A percentile compares a stretch with the other conserved stretches of the same genome.
Evolutionary conservation across 2,329 filamentous ascomycete genomes (phyloP).

Genomic region (Cladosporium sp.): DNA sequence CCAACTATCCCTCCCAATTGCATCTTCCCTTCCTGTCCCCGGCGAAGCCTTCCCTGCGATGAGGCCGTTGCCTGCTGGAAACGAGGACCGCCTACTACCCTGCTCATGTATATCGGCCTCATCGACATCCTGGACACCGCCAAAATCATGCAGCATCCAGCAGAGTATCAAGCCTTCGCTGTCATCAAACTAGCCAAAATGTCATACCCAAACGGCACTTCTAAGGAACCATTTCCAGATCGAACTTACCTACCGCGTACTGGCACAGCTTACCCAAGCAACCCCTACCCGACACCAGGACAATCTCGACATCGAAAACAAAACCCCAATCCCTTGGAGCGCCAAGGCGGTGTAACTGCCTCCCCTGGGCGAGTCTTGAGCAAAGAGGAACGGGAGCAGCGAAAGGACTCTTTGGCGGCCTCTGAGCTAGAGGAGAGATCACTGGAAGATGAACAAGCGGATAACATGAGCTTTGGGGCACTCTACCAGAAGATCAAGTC

Average conservation of each 20-base stretch:
- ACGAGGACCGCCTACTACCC: background rate
- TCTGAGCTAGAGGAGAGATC: background rate
- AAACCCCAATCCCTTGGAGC: background rate
- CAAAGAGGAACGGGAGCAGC: slow-evolving; percentile 13
- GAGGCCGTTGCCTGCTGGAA: background rate
- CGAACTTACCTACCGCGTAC: background rate
- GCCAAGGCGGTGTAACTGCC: background rate
- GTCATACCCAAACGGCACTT: background rate
- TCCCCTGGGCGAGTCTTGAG: slow-evolving; percentile 11
- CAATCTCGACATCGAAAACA: slow-evolving; percentile 1
- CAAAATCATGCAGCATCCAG: slow-evolving; percentile 7
- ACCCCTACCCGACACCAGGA: background rate
- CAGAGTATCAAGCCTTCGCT: slow-evolving; percentile 5
- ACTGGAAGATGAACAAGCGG: background rate
- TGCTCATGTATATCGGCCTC: background rate
- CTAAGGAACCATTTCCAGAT: background rate
- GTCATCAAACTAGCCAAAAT: slow-evolving; percentile 6
- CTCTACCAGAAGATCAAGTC: background rate
- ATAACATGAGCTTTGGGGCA: background rate
- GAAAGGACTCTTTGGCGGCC: background rate
- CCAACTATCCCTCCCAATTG: background rate
- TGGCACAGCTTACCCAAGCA: background rate
- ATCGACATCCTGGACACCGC: background rate
- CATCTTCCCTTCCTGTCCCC: background rate
- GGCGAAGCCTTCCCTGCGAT: background rate